These are phyloP conservation scores for Lactifluus echinatus DNA, from an alignment of 768 basidiomycete species.

Conservation along the genomic window DNA sequence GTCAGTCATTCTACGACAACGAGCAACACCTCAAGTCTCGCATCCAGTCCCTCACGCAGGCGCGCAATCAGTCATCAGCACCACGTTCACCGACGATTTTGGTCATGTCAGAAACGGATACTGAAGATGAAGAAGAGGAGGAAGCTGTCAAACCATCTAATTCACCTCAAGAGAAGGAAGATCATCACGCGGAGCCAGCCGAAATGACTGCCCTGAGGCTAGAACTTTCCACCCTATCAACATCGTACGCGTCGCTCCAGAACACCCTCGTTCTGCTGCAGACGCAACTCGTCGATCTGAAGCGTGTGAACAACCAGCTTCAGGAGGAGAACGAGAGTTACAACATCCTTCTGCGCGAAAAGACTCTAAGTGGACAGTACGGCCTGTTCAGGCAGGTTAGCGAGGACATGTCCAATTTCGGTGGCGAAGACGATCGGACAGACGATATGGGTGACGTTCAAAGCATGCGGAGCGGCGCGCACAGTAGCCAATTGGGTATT, in stretches of 20 bases:
- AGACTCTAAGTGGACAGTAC: conserved; percentile 83
- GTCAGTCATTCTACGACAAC: conserved; percentile 87
- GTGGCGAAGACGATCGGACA: conserved; percentile 19
- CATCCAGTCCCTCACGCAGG: conserved; percentile 69
- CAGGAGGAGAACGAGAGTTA: conserved; percentile 98
- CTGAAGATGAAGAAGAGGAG: conserved; percentile 36
- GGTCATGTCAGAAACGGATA: conserved; percentile 26
- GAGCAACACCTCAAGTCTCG: conserved; percentile 90
- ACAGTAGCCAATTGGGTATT: conserved; percentile 47
- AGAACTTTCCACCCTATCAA: conserved; percentile 80
- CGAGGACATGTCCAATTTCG: conserved; percentile 27
- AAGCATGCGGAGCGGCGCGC: conserved; percentile 49
- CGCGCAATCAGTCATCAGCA: conserved; percentile 42
- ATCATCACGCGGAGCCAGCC: conserved; percentile 68
- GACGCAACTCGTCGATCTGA: conserved; percentile 77
- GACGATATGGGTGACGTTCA: conserved; percentile 27
- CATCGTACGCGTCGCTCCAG: conserved; percentile 76
- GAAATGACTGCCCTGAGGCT: conserved; percentile 79
- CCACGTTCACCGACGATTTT: conserved; percentile 26
- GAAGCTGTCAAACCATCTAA: conserved; percentile 25
- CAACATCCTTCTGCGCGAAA: conserved; percentile 87
- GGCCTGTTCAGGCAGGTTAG: conserved; percentile 65
- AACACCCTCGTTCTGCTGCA: conserved; percentile 79
- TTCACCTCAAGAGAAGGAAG: conserved; percentile 43
- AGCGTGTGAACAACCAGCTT: conserved; percentile 76